Conservation (phyloP, 805 yeast species). For the Saturnispora sanitii region DNA sequence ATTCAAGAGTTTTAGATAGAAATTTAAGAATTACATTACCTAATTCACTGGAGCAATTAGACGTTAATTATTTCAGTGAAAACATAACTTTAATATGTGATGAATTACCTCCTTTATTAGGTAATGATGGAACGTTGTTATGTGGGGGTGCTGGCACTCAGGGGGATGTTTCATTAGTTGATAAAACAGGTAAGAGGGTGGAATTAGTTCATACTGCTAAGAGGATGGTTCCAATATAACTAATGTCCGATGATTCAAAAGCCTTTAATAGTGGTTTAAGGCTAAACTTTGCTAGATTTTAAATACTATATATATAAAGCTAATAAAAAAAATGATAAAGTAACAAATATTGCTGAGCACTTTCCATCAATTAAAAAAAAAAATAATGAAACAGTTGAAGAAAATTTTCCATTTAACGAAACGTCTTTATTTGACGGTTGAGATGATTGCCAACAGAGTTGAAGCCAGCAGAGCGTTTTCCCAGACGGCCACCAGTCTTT, state of each 20-base stretch:
- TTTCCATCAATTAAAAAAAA: too few relatives aligned
- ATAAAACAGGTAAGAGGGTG: not conserved
- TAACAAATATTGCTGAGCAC: not conserved
- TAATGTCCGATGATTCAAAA: too few relatives aligned
- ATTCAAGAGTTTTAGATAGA: slow-evolving; percentile 4
- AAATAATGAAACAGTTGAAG: too few relatives aligned
- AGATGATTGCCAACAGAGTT: not conserved
- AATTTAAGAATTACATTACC: slow-evolving; percentile 3
- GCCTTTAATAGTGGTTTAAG: too few relatives aligned
- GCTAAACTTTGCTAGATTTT: too few relatives aligned
- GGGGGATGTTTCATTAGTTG: slow-evolving; percentile 3
- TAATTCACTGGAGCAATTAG: slow-evolving; percentile 5
- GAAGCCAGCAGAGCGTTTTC: slow-evolving; percentile 8
- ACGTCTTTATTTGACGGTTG: not conserved
- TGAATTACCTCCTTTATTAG: slow-evolving; percentile 4
- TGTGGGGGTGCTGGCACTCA: slow-evolving; percentile 6
- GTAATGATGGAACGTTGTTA: not conserved
- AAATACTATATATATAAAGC: too few relatives aligned
- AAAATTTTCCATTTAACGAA: not conserved
- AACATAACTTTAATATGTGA: slow-evolving; percentile 5
- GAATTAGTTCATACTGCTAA: slow-evolving; percentile 2
- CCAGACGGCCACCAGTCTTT: slow-evolving; percentile 24
- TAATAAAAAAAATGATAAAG: too few relatives aligned
- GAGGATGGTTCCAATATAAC: slow-evolving; percentile 7
- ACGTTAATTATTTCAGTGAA: slow-evolving; percentile 6